Base-by-base conservation (phyloP, 2,329 filamentous ascomycete species). In the Aspergillus eucalypticola region DNA sequence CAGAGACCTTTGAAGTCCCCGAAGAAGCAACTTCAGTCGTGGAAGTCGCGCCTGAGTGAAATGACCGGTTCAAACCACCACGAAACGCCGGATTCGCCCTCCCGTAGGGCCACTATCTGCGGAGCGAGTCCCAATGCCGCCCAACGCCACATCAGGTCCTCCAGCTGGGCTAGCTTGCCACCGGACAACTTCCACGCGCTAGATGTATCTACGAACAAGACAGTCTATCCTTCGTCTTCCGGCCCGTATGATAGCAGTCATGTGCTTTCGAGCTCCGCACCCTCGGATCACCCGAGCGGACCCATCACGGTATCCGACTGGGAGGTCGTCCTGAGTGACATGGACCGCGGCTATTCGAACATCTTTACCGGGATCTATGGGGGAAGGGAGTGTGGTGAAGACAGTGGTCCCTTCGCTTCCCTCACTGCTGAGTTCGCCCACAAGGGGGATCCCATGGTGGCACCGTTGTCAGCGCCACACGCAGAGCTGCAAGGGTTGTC, bases 341-440 rank as follows among this genome's bases (percentile, higher is more conserved):
- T 96, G 73, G 92, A 96, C 67, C 88, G 88, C 38, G 91, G 91
- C 0, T 84, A 89, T 65, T 86, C 88, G 56, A 96, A 94, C 70
- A 89, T 96, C n/a, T 95, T 81, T 60, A 82, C 79, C 19, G 77
- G 77, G 3, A 76, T 83, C n/a, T 81, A 82, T 53, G 77, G 75
- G 11, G 77, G 71, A 41, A 79, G 72, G 64, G 77, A 78, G 61
- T 75, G 72, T 46, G 71, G 74, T 39, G 71, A 76, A 60, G 72
- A 74, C 53, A 54, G 64, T 3, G 73, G 73, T 11, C 73, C 73
- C 11, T 75, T 76, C 35, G 69, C 71, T n/a, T 73, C 72, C 8
- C 63, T 75, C 29, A 69, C 70, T 1, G 70, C 72, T 23, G 72
- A 73, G 50, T 72, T 71, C 52, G 60, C 62, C 15, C 70, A 69